phyloP scores from a whole-genome alignment of 306 rosid genomes.

The Styphnolobium japonicum region DNA sequence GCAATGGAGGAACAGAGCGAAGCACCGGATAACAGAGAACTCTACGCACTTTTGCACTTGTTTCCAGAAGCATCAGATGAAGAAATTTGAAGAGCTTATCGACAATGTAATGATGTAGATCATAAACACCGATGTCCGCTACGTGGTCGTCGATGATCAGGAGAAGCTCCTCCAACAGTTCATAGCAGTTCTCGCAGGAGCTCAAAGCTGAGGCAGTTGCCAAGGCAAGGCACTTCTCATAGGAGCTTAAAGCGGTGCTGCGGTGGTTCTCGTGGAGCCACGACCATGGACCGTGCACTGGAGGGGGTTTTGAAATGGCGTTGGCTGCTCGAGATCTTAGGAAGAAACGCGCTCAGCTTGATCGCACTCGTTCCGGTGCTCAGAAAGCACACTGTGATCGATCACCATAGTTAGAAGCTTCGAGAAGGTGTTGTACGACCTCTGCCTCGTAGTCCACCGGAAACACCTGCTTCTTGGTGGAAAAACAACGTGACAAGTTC shows the following conservation, averaged over 20 bases:
- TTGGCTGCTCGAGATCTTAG: slow-evolving; percentile 80
- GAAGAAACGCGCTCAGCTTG: slow-evolving; percentile 88
- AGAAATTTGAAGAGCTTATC: slow-evolving; percentile 92
- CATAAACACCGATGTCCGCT: slow-evolving; percentile 54
- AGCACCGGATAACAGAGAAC: slow-evolving; percentile 64
- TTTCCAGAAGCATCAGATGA: slow-evolving; percentile 95
- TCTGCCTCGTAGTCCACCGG: too few species aligned
- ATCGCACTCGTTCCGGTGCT: slow-evolving; percentile 89
- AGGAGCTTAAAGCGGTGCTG: slow-evolving; percentile 73
- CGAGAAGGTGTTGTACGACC: too few species aligned
- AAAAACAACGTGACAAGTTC: too few species aligned
- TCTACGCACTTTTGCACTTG: slow-evolving; percentile 79
- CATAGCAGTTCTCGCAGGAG: slow-evolving; percentile 89
- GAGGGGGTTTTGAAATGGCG: slow-evolving; percentile 61
- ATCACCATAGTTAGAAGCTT: too few species aligned
- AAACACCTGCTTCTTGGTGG: too few species aligned
- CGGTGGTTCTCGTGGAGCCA: slow-evolving; percentile 87
- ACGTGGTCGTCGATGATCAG: slow-evolving; percentile 62
- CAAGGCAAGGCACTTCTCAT: slow-evolving; percentile 85
- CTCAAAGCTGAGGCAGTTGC: slow-evolving; percentile 94
- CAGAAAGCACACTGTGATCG: slow-evolving; percentile 86
- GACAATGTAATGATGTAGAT: too few species aligned
- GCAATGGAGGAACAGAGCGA: slow-evolving; percentile 54
- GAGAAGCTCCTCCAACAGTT: slow-evolving; percentile 57
- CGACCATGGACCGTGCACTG: slow-evolving; percentile 49